phyloP scores from a whole-genome alignment of 2,329 filamentous ascomycete species.

The Pochonia chlamydosporia region DNA sequence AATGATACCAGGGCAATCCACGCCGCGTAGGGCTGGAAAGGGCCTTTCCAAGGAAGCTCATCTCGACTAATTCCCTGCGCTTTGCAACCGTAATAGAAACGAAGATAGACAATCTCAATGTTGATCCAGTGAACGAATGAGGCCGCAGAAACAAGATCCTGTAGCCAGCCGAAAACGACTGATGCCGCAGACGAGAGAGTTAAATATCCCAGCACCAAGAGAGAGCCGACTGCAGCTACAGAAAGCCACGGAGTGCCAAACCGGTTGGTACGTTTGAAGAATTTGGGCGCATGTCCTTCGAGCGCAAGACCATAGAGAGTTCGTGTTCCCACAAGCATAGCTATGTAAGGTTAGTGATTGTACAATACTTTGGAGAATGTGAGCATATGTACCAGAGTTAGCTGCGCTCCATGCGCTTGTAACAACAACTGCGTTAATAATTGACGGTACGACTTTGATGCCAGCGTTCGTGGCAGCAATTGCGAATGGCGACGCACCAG shows the following conservation, averaged over 20 bases:
- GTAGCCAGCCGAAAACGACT: constrained; percentile 59
- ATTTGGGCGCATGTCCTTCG: constrained; percentile 52
- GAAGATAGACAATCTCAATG: constrained; percentile 44
- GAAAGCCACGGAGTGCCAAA: constrained; percentile 48
- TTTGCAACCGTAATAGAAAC: constrained; percentile 45
- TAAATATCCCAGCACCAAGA: constrained; percentile 59
- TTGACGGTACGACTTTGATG: constrained; percentile 42
- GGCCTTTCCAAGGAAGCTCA: constrained; percentile 39
- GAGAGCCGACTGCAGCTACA: constrained; percentile 40
- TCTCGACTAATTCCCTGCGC: constrained; percentile 39
- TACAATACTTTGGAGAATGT: not conserved
- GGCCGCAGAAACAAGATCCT: constrained; percentile 53
- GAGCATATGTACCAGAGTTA: constrained; percentile 11
- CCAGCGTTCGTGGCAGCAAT: constrained; percentile 45
- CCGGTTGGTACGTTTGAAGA: constrained; percentile 51
- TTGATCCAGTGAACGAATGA: constrained; percentile 49
- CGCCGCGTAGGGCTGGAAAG: constrained; percentile 52
- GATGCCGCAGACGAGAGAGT: constrained; percentile 53
- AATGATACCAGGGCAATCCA: constrained; percentile 51
- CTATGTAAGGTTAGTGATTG: not conserved
- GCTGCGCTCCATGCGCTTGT: constrained; percentile 15
- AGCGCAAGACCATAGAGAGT: constrained; percentile 58
- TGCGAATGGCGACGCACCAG: constrained; percentile 41
- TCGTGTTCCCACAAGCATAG: constrained; percentile 40
- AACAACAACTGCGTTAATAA: constrained; percentile 46